A percentile compares a stretch with the other conserved stretches of the same genome.
phyloP scores from a whole-genome alignment of 352 stramenopile genomes.

The Phytophthora pisi region DNA sequence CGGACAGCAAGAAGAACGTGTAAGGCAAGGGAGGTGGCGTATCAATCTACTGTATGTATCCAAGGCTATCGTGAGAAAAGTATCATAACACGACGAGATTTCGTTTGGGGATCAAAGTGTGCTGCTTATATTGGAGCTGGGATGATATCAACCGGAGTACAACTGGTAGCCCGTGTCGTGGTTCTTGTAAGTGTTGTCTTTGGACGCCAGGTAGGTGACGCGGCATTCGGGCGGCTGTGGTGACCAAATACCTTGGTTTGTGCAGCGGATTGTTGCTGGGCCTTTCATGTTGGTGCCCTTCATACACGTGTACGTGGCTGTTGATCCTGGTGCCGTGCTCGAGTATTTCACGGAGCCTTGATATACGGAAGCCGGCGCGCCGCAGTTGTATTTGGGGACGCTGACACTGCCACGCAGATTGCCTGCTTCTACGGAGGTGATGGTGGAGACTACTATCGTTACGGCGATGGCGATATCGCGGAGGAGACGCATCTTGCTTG shows the following conservation, averaged over 20 bases:
- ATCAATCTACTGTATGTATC: constrained; percentile 15
- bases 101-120: constrained; percentile 8
- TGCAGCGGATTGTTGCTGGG: constrained; percentile 38
- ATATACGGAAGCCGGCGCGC: constrained; percentile 35
- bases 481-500: constrained; percentile 14
- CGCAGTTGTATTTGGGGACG: constrained; percentile 24
- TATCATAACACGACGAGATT: constrained; percentile 29
- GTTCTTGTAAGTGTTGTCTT: constrained; percentile 67
- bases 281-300: constrained; percentile 49
- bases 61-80: constrained; percentile 21
- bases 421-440: constrained; percentile 15
- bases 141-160: constrained; percentile 51
- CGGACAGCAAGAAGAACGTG: constrained; percentile 36
- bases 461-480: not conserved
- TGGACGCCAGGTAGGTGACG: constrained; percentile 44
- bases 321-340: constrained; percentile 40
- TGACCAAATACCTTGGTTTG: constrained; percentile 45
- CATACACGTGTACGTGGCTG: constrained; percentile 47
- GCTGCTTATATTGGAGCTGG: not conserved
- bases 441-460: not conserved
- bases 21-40: constrained; percentile 12
- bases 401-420: constrained; percentile 32
- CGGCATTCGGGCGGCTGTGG: constrained; percentile 43
- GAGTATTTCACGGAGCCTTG: constrained; percentile 52
- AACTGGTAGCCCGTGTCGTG: constrained; percentile 55